Evolutionary conservation across 2,329 filamentous ascomycete species (phyloP).

Genomic region (Magnaporthales sp.): DNA sequence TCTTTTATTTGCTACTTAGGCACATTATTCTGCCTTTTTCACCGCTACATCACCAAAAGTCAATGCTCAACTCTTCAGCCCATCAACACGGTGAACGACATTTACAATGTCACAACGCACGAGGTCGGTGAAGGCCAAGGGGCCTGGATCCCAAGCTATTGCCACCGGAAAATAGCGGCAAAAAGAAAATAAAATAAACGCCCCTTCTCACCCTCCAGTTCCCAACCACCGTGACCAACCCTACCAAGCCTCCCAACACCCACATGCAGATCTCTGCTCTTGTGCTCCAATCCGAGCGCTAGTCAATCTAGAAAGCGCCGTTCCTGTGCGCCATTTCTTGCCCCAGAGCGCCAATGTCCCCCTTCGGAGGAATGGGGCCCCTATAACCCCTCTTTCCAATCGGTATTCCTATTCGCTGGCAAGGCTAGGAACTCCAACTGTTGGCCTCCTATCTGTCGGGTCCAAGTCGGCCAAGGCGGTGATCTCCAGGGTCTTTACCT

Average conservation of each 20-base stretch:
- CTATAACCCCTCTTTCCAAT: not conserved
- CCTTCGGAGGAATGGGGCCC: not conserved
- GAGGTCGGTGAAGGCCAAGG: not conserved
- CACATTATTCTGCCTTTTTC: not conserved
- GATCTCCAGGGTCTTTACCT: not conserved
- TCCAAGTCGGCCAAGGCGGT: not conserved
- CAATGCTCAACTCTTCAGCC: not conserved
- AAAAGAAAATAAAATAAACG: not conserved
- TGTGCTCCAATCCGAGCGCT: not conserved
- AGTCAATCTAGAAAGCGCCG: not conserved
- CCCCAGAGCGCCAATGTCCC: not conserved
- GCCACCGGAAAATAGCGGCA: not conserved
- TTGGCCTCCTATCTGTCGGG: not conserved
- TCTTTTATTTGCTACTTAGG: not conserved
- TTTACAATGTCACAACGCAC: not conserved
- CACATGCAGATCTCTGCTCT: not conserved
- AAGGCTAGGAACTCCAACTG: not conserved
- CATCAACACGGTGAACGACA: not conserved
- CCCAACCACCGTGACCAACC: not conserved
- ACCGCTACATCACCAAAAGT: not conserved
- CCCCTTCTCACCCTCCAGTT: not conserved
- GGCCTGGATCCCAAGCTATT: not conserved
- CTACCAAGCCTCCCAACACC: not conserved
- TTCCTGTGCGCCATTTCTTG: not conserved
- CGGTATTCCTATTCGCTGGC: not conserved